Evolutionary conservation across 2,329 filamentous ascomycete genomes (phyloP).

Genomic region (Colletotrichum sp.): DNA sequence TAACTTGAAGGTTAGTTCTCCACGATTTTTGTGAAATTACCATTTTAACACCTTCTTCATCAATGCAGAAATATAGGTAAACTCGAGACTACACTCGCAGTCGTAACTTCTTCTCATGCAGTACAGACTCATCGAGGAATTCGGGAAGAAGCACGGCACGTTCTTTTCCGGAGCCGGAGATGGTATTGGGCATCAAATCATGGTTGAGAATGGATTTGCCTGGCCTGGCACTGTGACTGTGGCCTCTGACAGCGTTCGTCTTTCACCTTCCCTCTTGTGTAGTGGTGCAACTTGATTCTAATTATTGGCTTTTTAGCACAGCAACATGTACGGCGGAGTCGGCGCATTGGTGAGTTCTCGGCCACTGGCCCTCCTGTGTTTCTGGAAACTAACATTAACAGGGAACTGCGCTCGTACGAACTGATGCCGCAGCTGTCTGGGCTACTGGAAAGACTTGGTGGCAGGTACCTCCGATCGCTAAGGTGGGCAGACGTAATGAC

Average conservation of each 20-base stretch:
- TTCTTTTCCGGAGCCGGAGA: conserved; percentile 75
- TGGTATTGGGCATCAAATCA: conserved; percentile 87
- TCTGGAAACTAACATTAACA: conserved; percentile 47
- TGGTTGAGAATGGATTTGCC: conserved; percentile 82
- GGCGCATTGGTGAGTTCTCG: conserved; percentile 35
- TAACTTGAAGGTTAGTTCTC: conserved; percentile 48
- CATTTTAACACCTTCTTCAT: neutral
- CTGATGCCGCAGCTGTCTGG: conserved; percentile 87
- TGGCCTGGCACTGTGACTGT: conserved; percentile 89
- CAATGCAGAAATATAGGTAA: neutral
- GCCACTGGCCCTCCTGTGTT: accelerated
- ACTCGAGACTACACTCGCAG: accelerated
- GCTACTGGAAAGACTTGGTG: conserved; percentile 85
- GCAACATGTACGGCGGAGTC: conserved; percentile 83
- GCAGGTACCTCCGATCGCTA: conserved; percentile 84
- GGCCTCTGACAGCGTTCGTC: conserved; percentile 66
- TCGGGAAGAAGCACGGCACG: conserved; percentile 77
- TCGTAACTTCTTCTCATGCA: conserved; percentile 62
- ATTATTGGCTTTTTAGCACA: conserved; percentile 50
- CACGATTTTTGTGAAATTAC: accelerated
- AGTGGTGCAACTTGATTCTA: accelerated
- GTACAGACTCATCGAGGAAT: conserved; percentile 80
- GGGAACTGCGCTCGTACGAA: conserved; percentile 78
- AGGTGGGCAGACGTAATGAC: conserved; percentile 49
- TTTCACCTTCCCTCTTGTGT: accelerated